phyloP scores from a whole-genome alignment of 495 filamentous ascomycete species.

The Poronia punctata region DNA sequence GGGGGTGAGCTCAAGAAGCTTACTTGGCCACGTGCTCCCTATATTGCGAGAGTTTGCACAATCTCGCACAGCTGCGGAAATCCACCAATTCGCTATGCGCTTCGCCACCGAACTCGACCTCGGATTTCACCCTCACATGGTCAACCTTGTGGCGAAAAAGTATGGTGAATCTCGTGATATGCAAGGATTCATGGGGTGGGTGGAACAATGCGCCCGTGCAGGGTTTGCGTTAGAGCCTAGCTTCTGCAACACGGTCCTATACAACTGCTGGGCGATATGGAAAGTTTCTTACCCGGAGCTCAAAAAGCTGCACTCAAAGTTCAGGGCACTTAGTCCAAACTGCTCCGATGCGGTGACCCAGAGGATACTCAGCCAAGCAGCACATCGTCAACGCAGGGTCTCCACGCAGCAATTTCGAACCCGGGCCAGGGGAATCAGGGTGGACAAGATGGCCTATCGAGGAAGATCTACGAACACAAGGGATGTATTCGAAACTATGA shows the following conservation, averaged over 20 bases:
- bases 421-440: constrained; percentile 12
- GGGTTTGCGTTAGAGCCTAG: constrained; percentile 29
- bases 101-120: constrained; percentile 31
- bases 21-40: too few species aligned
- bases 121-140: constrained; percentile 26
- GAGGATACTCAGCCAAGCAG: constrained; percentile 32
- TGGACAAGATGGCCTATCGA: constrained; percentile 12
- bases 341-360: constrained; percentile 27
- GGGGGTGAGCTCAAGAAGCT: too few species aligned
- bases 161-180: constrained; percentile 37
- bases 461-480: constrained; percentile 19
- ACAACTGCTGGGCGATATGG: constrained; percentile 27
- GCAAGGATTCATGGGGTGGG: constrained; percentile 28
- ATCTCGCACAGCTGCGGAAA: constrained; percentile 33
- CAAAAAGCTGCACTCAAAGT: constrained; percentile 26
- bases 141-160: constrained; percentile 40
- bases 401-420: neutral
- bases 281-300: constrained; percentile 34
- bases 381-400: constrained; percentile 4
- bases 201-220: constrained; percentile 24
- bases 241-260: constrained; percentile 37
- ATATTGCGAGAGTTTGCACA: constrained; percentile 39
- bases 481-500: constrained; percentile 32
- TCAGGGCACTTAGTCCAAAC: constrained; percentile 22
- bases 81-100: constrained; percentile 32